Evolutionary conservation across 2,329 filamentous ascomycete species (phyloP).

Genomic region (Pseudogymnoascus sp.): DNA sequence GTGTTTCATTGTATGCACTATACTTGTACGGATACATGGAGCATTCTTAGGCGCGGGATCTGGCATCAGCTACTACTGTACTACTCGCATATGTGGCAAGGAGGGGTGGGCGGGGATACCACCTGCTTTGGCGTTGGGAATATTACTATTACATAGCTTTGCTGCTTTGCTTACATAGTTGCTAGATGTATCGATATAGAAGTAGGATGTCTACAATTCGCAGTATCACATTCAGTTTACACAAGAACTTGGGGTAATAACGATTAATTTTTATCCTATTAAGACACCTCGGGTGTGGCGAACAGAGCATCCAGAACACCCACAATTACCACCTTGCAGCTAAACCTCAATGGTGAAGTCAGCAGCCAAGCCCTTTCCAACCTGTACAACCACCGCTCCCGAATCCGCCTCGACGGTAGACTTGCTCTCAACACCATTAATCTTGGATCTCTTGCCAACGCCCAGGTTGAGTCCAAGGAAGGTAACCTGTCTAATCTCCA

Average conservation of each 20-base stretch:
- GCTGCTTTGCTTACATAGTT: neutral
- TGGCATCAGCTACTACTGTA: slow-evolving; percentile 3
- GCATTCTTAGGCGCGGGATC: neutral
- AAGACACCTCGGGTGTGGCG: neutral
- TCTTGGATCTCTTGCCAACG: slow-evolving; percentile 9
- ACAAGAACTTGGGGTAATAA: neutral
- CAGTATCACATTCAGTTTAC: neutral
- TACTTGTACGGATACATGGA: neutral
- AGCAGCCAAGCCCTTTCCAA: slow-evolving; percentile 12
- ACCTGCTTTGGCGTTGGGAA: slow-evolving; percentile 2
- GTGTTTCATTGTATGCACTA: neutral
- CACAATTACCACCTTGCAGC: neutral
- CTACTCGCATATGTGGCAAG: neutral
- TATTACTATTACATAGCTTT: neutral
- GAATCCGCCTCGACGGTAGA: neutral
- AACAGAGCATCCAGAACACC: neutral
- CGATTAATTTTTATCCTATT: neutral
- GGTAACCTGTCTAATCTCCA: slow-evolving; percentile 41
- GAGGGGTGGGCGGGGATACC: neutral
- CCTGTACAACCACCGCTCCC: slow-evolving; percentile 12
- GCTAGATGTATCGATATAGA: neutral
- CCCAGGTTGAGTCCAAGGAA: slow-evolving; percentile 34
- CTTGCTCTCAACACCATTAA: neutral
- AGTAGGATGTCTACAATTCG: neutral
- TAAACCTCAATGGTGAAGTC: slow-evolving; percentile 13